Conservation (phyloP, 257 asterid species). For the Schizonepeta tenuifolia region DNA sequence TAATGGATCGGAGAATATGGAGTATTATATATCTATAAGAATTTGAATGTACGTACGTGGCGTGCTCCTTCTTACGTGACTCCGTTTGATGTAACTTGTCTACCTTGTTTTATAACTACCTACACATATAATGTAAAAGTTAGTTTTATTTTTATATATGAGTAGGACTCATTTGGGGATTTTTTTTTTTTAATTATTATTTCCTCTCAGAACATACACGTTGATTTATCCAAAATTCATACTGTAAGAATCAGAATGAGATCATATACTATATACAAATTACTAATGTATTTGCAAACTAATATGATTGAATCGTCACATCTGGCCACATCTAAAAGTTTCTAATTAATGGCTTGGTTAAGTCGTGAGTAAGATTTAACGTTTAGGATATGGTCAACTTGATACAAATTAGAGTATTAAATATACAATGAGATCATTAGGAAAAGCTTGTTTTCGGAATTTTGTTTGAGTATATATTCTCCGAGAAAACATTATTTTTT, state of each 20-base stretch:
- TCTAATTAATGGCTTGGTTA: neutral
- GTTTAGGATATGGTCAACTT: slow-evolving; percentile 19
- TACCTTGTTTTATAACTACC: neutral
- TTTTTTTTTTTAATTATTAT: too few relatives aligned
- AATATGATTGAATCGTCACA: slow-evolving; percentile 8
- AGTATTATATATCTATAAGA: neutral
- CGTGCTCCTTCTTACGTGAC: neutral
- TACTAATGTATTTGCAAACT: neutral
- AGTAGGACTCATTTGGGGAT: too few relatives aligned
- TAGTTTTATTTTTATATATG: too few relatives aligned
- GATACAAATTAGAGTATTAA: neutral
- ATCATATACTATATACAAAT: too few relatives aligned
- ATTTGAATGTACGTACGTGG: neutral
- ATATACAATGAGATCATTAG: neutral
- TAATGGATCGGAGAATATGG: slow-evolving; percentile 20
- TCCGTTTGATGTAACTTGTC: neutral
- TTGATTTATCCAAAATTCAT: neutral
- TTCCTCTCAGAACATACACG: too few relatives aligned
- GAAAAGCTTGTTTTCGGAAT: neutral
- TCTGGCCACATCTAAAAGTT: too few relatives aligned
- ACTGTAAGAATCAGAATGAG: neutral
- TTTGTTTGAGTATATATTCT: neutral
- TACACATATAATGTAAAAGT: neutral
- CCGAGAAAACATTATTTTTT: neutral
- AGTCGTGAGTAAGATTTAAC: slow-evolving; percentile 5